Evolutionary conservation across 495 filamentous ascomycete species (phyloP).

Genomic region (Lophium mytilinum): DNA sequence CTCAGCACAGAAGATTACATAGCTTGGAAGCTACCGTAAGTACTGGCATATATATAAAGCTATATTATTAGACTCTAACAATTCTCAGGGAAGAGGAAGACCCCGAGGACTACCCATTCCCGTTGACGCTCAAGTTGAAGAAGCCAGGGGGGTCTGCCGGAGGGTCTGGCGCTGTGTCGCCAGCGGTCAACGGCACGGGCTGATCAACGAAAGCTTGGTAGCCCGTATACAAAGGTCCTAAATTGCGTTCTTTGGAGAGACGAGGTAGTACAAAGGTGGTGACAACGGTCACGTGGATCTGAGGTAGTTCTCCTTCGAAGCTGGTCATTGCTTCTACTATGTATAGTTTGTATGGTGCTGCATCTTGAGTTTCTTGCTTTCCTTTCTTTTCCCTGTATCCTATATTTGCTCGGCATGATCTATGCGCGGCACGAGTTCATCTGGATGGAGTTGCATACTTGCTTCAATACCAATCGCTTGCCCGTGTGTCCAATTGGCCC

Average conservation of each 20-base stretch:
- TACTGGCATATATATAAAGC: slow-evolving; percentile 19
- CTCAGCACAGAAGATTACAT: slow-evolving; percentile 95
- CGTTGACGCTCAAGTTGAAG: slow-evolving; percentile 60
- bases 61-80: background rate
- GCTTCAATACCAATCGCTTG: background rate
- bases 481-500: too few relatives aligned
- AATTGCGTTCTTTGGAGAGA: background rate
- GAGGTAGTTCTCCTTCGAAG: too few relatives aligned
- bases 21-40: slow-evolving; percentile 95
- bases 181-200: slow-evolving; percentile 1
- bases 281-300: too few relatives aligned
- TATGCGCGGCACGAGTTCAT: background rate
- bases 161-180: background rate
- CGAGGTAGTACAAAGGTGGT: background rate
- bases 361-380: background rate
- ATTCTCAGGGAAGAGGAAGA: slow-evolving; percentile 69
- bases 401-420: background rate
- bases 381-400: background rate
- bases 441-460: background rate
- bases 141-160: background rate
- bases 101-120: slow-evolving; percentile 91
- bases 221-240: background rate
- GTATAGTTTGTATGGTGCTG: background rate
- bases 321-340: background rate
- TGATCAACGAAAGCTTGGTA: background rate